Conservation (phyloP, 1,284 basidiomycete genomes). For the Ganoderma meredithae region DNA sequence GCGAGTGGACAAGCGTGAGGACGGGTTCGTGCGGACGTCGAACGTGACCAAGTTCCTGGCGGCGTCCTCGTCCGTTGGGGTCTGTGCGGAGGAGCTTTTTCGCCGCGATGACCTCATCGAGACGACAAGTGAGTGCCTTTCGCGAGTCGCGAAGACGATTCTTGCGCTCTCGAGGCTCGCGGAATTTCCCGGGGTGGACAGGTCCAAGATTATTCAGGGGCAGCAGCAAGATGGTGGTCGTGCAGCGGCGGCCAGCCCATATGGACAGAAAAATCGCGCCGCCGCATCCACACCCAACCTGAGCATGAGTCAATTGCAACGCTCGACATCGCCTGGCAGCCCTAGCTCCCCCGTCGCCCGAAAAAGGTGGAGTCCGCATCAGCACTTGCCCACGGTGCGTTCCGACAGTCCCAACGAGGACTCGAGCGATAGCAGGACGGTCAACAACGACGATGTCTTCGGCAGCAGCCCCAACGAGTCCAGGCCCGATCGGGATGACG, state of each 20-base stretch:
- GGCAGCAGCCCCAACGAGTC: conserved; percentile 21
- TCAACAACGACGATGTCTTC: conserved; percentile 33
- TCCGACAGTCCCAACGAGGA: conserved; percentile 55
- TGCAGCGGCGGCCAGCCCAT: conserved; percentile 36
- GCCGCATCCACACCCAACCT: conserved; percentile 74
- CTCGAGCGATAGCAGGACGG: conserved; percentile 39
- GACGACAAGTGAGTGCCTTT: conserved; percentile 62
- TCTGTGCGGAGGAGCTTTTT: conserved; percentile 71
- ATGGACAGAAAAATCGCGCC: conserved; percentile 47
- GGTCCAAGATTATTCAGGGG: conserved; percentile 53
- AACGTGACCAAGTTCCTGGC: conserved; percentile 81
- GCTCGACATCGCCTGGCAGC: conserved; percentile 41
- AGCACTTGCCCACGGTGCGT: conserved; percentile 58
- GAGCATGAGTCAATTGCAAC: conserved; percentile 38
- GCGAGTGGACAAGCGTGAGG: conserved; percentile 72
- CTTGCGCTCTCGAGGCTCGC: conserved; percentile 69
- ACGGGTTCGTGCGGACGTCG: conserved; percentile 66
- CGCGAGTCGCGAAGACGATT: conserved; percentile 72
- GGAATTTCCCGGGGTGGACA: conserved; percentile 55
- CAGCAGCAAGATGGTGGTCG: conserved; percentile 49
- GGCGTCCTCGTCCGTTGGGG: conserved; percentile 69
- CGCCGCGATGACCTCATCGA: conserved; percentile 73
- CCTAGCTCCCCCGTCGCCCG: conserved; percentile 40
- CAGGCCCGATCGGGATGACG: conserved; percentile 38
- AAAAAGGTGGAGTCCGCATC: conserved; percentile 62